phyloP scores from a whole-genome alignment of 345 rosid genomes.

The Brassica nigra region DNA sequence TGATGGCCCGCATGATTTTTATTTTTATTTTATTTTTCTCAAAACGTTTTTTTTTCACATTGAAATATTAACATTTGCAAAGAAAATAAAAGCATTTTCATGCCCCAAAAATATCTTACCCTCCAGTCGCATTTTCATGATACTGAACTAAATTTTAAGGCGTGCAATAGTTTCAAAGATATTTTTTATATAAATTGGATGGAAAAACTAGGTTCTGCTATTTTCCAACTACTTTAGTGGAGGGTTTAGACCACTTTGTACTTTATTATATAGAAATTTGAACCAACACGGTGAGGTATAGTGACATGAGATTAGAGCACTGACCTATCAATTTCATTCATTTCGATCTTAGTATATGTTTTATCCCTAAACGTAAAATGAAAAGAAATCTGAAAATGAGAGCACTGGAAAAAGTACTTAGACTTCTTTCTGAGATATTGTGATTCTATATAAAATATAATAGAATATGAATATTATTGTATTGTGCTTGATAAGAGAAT shows the following conservation, averaged over 20 bases:
- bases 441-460: too few species aligned
- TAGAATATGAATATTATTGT: too few species aligned
- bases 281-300: background rate
- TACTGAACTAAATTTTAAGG: background rate
- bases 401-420: too few species aligned
- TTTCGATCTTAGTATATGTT: background rate
- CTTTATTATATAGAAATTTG: background rate
- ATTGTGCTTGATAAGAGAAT: too few species aligned
- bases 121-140: background rate
- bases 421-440: too few species aligned
- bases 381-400: background rate
- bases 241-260: background rate
- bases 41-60: background rate
- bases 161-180: too few species aligned
- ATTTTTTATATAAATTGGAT: too few species aligned
- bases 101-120: background rate
- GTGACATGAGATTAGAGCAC: background rate
- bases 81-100: background rate
- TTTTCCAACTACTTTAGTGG: background rate
- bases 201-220: too few species aligned
- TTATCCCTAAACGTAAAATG: background rate
- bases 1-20: slow-evolving; percentile 48
- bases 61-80: background rate
- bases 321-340: background rate
- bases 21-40: background rate